Percentiles rank a stretch among this genome's conserved stretches.
These are phyloP conservation scores for Jasminum sambac DNA, from an alignment of 257 asterid genomes.

Conservation along the genomic window DNA sequence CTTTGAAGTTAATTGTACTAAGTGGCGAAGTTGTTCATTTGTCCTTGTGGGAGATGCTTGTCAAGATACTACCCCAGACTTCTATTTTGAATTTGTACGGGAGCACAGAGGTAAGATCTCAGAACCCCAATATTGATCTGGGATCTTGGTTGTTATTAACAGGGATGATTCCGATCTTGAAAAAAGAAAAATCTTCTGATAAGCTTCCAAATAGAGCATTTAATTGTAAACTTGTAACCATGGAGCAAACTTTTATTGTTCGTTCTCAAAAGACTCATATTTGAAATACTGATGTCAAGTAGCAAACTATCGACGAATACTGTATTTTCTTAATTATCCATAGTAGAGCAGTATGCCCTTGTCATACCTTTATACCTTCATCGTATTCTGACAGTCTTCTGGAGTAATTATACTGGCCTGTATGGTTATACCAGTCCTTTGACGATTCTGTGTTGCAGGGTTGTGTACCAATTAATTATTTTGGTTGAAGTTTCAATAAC, in stretches of 20 bases:
- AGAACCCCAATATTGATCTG: constrained; percentile 18
- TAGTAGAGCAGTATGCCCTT: too few species aligned
- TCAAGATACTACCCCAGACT: constrained; percentile 69
- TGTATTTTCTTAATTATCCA: too few species aligned
- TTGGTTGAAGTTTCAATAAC: background rate
- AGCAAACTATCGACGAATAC: background rate
- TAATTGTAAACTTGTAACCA: background rate
- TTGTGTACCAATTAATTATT: background rate
- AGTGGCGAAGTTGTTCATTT: constrained; percentile 82
- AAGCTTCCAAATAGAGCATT: background rate
- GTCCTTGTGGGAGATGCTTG: constrained; percentile 62
- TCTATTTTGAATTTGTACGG: constrained; percentile 81
- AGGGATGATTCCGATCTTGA: background rate
- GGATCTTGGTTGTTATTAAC: constrained; percentile 23
- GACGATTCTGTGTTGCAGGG: background rate
- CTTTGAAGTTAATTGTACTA: constrained; percentile 67
- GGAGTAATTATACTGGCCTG: too few species aligned
- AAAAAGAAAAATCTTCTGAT: background rate
- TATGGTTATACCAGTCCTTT: background rate
- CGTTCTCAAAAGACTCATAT: background rate
- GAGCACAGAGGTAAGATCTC: constrained; percentile 86
- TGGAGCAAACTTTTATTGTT: background rate
- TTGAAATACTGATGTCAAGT: background rate
- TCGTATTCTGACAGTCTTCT: too few species aligned
- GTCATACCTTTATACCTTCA: too few species aligned